Evolutionary conservation across 148 eudicot species (phyloP), one percentile per base, ranked within the genome.

Genomic region (Chenopodium suecicum): DNA sequence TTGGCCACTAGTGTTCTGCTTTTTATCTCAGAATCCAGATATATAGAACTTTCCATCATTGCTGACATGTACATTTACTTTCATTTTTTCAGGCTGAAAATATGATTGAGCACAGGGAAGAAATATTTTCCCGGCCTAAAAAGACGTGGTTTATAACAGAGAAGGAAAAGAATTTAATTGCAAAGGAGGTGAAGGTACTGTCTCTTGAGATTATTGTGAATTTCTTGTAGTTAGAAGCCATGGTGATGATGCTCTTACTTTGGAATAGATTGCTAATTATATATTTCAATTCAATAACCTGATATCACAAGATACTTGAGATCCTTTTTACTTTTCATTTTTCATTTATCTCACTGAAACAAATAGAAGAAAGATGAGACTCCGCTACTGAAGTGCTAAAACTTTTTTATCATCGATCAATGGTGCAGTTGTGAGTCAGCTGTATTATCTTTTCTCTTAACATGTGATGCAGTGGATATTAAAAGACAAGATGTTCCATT

Each of bases 111-210:
- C 98, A 93, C 84, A 92, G 79, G 81, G 97, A 95, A 74, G 99
- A 91, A 77, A 95, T 95, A 46, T 90, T 88, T 86, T 89, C 98
- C 68, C 94, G 99, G 23, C 99, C 99, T 70, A 95, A 37, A 37
- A 37, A 37, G 80, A 95, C 99, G 52, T 95, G 99, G 99, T 94
- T 93, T 80, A 87, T 87, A 20, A 92, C 98, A 32, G 97, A 92
- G 81, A 87, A 87, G 87, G 95, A 92, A 84, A 96, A 96, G 83
- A 96, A 86, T 79, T 87, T 88, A 73, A 83, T 83, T 47, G 97
- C 93, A 20, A 91, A 90, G 64, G 90, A 84, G 60, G 80, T 86
- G 56, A 90, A 91, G 98, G 98, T 96, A 86, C 74, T 46, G 22
- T 29, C 27, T 12, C 20, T 79, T 9, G 7, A 37, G 17, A 37